Percentiles rank a stretch among this genome's conserved stretches.
phyloP scores from a whole-genome alignment of 768 basidiomycete species.

The Phaeolepiota aurea region DNA sequence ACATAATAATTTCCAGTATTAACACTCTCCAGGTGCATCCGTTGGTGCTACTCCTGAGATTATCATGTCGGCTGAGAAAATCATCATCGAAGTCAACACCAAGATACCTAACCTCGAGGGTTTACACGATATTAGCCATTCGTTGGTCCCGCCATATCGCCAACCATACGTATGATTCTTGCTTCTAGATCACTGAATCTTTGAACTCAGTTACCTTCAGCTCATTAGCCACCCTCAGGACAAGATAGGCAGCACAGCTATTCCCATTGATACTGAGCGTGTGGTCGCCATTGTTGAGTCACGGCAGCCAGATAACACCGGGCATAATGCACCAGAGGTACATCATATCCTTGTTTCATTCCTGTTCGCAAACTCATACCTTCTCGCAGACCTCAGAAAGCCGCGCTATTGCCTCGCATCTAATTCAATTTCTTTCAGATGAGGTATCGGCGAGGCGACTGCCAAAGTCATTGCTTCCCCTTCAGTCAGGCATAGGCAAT shows the following conservation, averaged over 20 bases:
- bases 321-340: constrained; percentile 34
- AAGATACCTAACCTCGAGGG: constrained; percentile 37
- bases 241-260: constrained; percentile 34
- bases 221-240: constrained; percentile 34
- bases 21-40: constrained; percentile 25
- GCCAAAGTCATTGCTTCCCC: constrained; percentile 31
- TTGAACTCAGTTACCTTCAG: constrained; percentile 9
- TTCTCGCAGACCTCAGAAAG: constrained; percentile 26
- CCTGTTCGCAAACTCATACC: not conserved
- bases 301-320: constrained; percentile 34
- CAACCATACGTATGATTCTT: constrained; percentile 27
- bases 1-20: not conserved
- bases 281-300: constrained; percentile 37
- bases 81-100: constrained; percentile 44
- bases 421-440: constrained; percentile 33
- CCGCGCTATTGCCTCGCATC: constrained; percentile 31
- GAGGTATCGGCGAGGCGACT: constrained; percentile 33
- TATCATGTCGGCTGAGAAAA: constrained; percentile 37
- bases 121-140: constrained; percentile 39
- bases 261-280: constrained; percentile 39
- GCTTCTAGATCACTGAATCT: not conserved
- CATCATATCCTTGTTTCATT: constrained; percentile 3
- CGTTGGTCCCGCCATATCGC: constrained; percentile 32
- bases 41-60: constrained; percentile 42
- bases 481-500: constrained; percentile 41